A percentile compares a stretch with the other conserved stretches of the same genome.
These are phyloP conservation scores for Lipomyces kockii DNA, from an alignment of 805 yeast species.

Conservation along the genomic window DNA sequence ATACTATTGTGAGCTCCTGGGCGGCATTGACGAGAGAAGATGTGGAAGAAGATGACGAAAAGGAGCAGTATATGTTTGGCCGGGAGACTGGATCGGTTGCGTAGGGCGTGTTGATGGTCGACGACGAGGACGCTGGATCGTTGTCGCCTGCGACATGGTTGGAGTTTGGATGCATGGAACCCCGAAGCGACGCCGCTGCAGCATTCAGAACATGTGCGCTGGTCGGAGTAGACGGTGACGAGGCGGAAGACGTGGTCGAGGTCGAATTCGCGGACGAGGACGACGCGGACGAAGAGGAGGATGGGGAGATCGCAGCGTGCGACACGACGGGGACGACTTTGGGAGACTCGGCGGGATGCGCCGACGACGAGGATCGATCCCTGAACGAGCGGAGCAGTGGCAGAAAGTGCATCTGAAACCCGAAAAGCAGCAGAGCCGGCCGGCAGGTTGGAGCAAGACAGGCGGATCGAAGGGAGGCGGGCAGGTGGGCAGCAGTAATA, in stretches of 20 bases:
- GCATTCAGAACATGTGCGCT: conserved; percentile 12
- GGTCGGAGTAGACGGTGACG: conserved; percentile 14
- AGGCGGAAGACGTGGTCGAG: conserved; percentile 10
- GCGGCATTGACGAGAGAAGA: conserved; percentile 5
- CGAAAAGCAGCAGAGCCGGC: conserved; percentile 4
- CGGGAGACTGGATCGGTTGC: conserved; percentile 5
- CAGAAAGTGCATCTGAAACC: conserved; percentile 28
- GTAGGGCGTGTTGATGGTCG: conserved; percentile 9
- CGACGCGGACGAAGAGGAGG: conserved; percentile 23
- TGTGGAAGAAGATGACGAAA: conserved; percentile 13
- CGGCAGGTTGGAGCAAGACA: conserved; percentile 1
- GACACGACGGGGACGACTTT: not conserved
- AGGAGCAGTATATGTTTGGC: conserved; percentile 13
- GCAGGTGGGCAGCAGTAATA: not conserved
- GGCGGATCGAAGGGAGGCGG: conserved; percentile 8
- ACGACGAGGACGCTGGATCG: conserved; percentile 11
- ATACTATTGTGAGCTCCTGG: conserved; percentile 23
- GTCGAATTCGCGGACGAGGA: conserved; percentile 11
- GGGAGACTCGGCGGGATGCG: conserved; percentile 18
- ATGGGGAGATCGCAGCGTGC: conserved; percentile 14
- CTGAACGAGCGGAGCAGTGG: conserved; percentile 33
- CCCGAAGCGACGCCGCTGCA: conserved; percentile 11
- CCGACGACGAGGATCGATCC: conserved; percentile 23
- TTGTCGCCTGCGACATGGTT: not conserved
- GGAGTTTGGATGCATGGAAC: not conserved